Conservation (phyloP, 768 basidiomycete genomes). For the Tephrocybe sp. region DNA sequence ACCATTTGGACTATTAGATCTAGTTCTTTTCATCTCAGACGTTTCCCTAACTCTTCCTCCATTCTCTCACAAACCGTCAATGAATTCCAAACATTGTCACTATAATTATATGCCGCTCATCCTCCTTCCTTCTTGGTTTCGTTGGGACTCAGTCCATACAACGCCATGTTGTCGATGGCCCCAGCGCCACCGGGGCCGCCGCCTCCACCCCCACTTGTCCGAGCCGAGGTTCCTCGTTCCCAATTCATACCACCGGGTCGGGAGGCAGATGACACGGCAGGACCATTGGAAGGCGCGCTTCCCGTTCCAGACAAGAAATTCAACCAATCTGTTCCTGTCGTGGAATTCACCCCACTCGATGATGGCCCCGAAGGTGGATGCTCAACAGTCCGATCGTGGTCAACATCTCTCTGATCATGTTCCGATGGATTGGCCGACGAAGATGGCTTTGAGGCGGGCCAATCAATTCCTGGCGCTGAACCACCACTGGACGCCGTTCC, state of each 20-base stretch:
- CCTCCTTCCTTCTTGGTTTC: slow-evolving; percentile 11
- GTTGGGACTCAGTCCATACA: slow-evolving; percentile 7
- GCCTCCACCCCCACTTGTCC: not conserved
- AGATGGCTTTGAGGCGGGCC: slow-evolving; percentile 6
- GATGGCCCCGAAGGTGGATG: slow-evolving; percentile 3
- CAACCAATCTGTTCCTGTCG: slow-evolving; percentile 11
- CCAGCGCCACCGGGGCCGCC: not conserved
- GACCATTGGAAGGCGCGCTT: not conserved
- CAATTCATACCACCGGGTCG: slow-evolving; percentile 5
- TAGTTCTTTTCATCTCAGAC: no score
- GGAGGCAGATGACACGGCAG: not conserved
- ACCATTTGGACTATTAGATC: no score
- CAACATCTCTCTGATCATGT: slow-evolving; percentile 4
- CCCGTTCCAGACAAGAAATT: slow-evolving; percentile 11
- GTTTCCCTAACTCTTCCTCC: no score
- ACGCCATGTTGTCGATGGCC: slow-evolving; percentile 3
- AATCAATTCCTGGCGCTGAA: slow-evolving; percentile 2
- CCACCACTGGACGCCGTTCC: not conserved
- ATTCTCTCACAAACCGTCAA: no score
- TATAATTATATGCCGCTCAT: no score
- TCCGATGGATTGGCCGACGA: not conserved
- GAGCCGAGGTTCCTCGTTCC: slow-evolving; percentile 5
- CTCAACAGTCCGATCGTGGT: not conserved
- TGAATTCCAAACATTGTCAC: no score
- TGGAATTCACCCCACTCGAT: no score